Base-by-base conservation (phyloP, 306 rosid species). In the Dalbergia cochinchinensis region DNA sequence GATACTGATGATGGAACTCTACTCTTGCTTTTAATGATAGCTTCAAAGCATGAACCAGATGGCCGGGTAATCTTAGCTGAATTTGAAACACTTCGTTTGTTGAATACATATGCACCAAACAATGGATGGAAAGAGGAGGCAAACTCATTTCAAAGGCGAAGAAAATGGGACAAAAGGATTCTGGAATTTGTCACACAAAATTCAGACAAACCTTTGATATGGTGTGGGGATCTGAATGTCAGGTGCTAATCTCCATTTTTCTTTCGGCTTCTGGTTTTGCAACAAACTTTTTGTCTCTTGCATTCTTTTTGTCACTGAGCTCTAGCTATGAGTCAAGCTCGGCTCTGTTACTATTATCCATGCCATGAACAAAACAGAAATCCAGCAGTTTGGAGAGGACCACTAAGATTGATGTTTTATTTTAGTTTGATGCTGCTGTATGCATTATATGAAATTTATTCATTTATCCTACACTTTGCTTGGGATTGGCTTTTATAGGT, bases 161-260 rank as follows among this genome's bases (percentile, higher is more conserved):
- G 99, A 80, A 95, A 92, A 85, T 95, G 99, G 99, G 99, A 95
- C 85, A 95, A 92, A 85, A 88, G 97, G 73, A 81, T 95, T 65
- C 76, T 92, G 74, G 98, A 95, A 73, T 95, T 95, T 81, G 92
- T 92, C 73, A 70, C 81, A 20, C 91, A 89, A 69, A 81, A 83
- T 80, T 91, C 92, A 45, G 99, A 95, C 86, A 92, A 92, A 87
- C 97, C 99, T 89, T 91, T 91, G 63, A 86, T 95, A 85, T 95
- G 98, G 99, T 95, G 98, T 65, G 99, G 99, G 71, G 99, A 95
- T 90, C 96, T 95, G 63, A 95, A 95, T 85, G 99, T 95, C 78
- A 95, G 99, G 99, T 89, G 71, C 74, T 76, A 41, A 63, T 78
- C 87, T 75, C 33, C 50, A 33, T 42, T 73, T 71, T 75, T 58